Evolutionary conservation across 345 rosid species (phyloP), one percentile per base, ranked within the genome.

Genomic region (Moringa oleifera): DNA sequence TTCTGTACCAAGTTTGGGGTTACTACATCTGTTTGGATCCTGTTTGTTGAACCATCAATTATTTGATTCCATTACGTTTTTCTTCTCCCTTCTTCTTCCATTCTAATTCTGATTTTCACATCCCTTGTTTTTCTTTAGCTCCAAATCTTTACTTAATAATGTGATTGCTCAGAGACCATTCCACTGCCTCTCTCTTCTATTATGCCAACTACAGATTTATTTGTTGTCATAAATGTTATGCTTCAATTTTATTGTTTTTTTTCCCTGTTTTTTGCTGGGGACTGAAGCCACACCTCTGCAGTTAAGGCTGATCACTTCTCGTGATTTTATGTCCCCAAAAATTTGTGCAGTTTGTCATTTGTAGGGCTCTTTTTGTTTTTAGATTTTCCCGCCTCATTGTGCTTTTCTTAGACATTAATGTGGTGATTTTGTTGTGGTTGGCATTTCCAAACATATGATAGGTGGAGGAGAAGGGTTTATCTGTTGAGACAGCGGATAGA

Each of bases 381-480:
- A 41, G 17, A 41, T 28, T 8, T 59, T 49, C 21, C 20, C 23
- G 31, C 25, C 20, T 57, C 18, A 23, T 57, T 17, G 17, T 46
- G 45, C 37, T 53, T 53, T 4, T n/a, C n/a, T n/a, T n/a, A n/a
- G n/a, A n/a, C n/a, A n/a, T n/a, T n/a, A n/a, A 41, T 24, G 25
- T 67, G 41, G 47, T 64, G 58, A 36, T 31, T 53, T 25, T 55
- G 50, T 51, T 49, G 49, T 31, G 19, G 25, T 33, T 41, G 20
- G 22, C 36, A 23, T 31, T 57, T 13, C 50, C 45, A 18, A 55
- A 37, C 63, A 22, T 33, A 61, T 68, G 53, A 36, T 55, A 88
- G 96, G 86, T 90, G 66, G 97, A 94, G 57, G 96, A 90, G 76
- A 93, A 93, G 66, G 99, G 97, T 9, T 74, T 90, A 56, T 76